Evolutionary conservation across 306 rosid genomes (phyloP).

Genomic region (Rubus idaeus): DNA sequence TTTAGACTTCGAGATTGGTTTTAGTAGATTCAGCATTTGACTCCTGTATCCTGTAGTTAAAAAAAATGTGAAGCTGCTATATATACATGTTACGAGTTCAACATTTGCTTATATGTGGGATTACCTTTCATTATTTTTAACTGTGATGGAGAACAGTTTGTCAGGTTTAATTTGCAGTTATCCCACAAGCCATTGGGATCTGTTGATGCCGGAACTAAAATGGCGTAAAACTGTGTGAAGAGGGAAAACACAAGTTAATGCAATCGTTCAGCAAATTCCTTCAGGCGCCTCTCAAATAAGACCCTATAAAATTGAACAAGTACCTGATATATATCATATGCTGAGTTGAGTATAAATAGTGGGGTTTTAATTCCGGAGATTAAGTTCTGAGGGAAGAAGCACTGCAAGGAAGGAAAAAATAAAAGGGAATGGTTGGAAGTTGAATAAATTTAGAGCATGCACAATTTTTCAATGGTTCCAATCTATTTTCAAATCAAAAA

Average conservation of each 20-base stretch:
- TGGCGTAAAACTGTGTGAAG: constrained; percentile 65
- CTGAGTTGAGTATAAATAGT: constrained; percentile 70
- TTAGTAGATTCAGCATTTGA: constrained; percentile 64
- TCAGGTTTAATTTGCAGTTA: constrained; percentile 67
- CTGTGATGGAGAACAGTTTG: constrained; percentile 61
- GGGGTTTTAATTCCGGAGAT: constrained; percentile 59
- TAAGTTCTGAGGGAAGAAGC: constrained; percentile 84
- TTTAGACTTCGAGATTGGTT: constrained; percentile 49
- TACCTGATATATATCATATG: constrained; percentile 94
- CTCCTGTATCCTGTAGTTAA: constrained; percentile 62
- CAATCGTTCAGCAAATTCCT: constrained; percentile 3
- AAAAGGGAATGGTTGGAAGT: neutral
- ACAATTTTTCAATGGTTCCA: neutral
- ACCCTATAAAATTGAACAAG: constrained; percentile 15
- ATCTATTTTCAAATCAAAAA: neutral
- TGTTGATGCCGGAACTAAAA: constrained; percentile 82
- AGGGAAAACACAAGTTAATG: constrained; percentile 6
- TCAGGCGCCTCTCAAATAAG: neutral
- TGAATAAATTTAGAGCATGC: constrained; percentile 17
- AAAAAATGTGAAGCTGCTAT: constrained; percentile 1
- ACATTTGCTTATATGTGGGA: neutral
- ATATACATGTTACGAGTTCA: neutral
- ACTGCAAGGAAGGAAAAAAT: constrained; percentile 37
- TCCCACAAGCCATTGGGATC: constrained; percentile 88
- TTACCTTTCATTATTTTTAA: constrained; percentile 75